phyloP scores from a whole-genome alignment of 805 yeast species.

The Candida awuae region DNA sequence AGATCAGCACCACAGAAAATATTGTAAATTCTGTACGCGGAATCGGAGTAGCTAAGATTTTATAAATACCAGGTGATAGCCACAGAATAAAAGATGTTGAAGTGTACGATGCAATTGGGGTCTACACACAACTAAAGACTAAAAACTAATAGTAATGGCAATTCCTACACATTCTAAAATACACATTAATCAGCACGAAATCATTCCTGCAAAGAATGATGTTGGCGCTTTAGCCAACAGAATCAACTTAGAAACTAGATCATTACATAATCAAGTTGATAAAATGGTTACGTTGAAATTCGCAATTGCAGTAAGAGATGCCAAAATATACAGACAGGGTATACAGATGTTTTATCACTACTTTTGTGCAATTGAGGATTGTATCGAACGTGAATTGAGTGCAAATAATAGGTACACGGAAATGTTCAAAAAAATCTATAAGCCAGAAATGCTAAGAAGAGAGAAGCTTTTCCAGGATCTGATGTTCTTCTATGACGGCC shows the following conservation, averaged over 20 bases:
- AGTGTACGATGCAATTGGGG: neutral
- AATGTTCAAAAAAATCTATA: conserved; percentile 54
- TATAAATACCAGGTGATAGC: too few relatives aligned
- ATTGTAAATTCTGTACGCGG: too few relatives aligned
- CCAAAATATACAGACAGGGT: conserved; percentile 73
- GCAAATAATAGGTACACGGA: conserved; percentile 32
- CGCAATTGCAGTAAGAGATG: conserved; percentile 69
- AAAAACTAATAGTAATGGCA: conserved; percentile 10
- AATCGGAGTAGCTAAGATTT: too few relatives aligned
- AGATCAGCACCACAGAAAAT: conserved; percentile 12
- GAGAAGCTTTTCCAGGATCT: conserved; percentile 53
- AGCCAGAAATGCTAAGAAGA: conserved; percentile 60
- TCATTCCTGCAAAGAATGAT: conserved; percentile 72
- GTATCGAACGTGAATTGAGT: conserved; percentile 39
- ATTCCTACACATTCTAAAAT: conserved; percentile 10
- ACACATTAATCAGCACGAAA: conserved; percentile 34
- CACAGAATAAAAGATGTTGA: neutral
- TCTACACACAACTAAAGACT: neutral
- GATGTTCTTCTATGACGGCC: conserved; percentile 55
- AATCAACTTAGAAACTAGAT: conserved; percentile 61
- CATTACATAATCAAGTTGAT: conserved; percentile 60
- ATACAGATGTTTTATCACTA: conserved; percentile 65
- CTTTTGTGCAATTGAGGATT: conserved; percentile 54
- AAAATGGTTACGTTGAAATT: conserved; percentile 61
- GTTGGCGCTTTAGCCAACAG: conserved; percentile 79